Base-by-base conservation (phyloP, 176 grass and related monocot genomes). In the Lolium multiflorum region DNA sequence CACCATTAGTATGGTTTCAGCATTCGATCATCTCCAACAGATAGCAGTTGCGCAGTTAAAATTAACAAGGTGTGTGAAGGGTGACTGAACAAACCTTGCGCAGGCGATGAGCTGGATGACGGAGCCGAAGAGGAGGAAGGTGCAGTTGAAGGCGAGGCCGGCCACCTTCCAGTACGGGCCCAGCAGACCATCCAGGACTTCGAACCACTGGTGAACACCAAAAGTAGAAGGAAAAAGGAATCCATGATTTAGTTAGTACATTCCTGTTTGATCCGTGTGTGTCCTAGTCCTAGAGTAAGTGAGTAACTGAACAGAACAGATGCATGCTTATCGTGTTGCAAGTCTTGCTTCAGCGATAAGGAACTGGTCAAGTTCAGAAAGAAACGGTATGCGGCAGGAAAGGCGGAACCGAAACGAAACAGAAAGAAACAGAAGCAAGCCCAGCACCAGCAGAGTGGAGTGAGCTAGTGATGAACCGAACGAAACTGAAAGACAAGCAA, bases 21-120 rank as follows among this genome's bases (percentile, higher is more conserved):
- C 8, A 16, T 11, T 54, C 3, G 20, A 64, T 6, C 26, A 26
- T 37, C 26, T 8, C 41, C 7, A 13, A 7, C 43, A 74, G 44
- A 74, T 14, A 21, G 31, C 65, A 68, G 9, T 68, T 68, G 31
- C 43, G 7, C 20, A 6, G 18, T 35, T 31, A 3, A 65, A 31
- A 71, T 21, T n/a, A n/a, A 43, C 37, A 68, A 6, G 6, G 17
- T 7, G 4, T 26, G 61, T 28, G 3, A 39, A 28, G 41, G 20
- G 21, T 17, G 35, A 41, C 11, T 47, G 20, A 25, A 11, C 1
- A 18, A 24, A 87, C 89, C 89, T 91, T 31, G 90, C 90, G 9
- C 90, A 91, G 62, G 86, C 90, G 86, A 91, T 91, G 21, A 91
- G 82, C 82, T 91, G 90, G 86, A 91, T 91, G 77, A 91, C 90